Evolutionary conservation across 345 rosid genomes (phyloP), one percentile per base, ranked within the genome.

Genomic region (Aquilaria sinensis): DNA sequence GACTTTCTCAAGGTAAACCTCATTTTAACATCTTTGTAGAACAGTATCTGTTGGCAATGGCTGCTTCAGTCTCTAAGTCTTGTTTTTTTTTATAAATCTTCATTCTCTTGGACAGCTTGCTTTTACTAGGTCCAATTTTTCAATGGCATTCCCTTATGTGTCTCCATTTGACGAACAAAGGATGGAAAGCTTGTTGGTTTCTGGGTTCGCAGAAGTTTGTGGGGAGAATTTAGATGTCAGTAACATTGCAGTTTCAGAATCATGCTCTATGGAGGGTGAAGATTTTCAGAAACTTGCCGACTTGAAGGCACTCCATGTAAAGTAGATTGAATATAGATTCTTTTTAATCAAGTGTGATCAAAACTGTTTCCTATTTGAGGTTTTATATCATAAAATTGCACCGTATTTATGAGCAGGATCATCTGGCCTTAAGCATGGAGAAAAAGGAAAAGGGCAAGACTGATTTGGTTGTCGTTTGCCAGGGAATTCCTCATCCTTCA

Each of bases 81-180:
- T 49, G 4, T 76, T 43, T 12, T 51, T 57, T 66, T 57, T n/a
- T 2, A 5, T 68, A 14, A 30, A 32, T 34, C 9, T 66, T 46
- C 32, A 29, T 80, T 31, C 61, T 65, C n/a, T 64, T 69, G 57
- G 34, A 66, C 87, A 94, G 97, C 84, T 37, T 57, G 84, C 86
- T 10, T 85, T 70, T 74, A 71, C 74, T 12, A 71, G 65, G 47
- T 85, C 97, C 71, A 94, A 87, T 68, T 87, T 87, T 72, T 94
- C 99, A 57, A 56, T 90, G 96, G 99, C 93, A 34, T 94, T 90
- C 72, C 99, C 97, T 12, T 94, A 83, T 60, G 82, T 94, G 75
- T 62, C 82, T 70, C 71, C 88, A 41, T 77, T 89, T n/a, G 82
- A 77, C 74, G 85, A 84, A 69, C 88, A 87, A 75, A 74, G 85